These are phyloP conservation scores for Pisolithus albus DNA, from an alignment of 768 basidiomycete genomes.

Conservation along the genomic window DNA sequence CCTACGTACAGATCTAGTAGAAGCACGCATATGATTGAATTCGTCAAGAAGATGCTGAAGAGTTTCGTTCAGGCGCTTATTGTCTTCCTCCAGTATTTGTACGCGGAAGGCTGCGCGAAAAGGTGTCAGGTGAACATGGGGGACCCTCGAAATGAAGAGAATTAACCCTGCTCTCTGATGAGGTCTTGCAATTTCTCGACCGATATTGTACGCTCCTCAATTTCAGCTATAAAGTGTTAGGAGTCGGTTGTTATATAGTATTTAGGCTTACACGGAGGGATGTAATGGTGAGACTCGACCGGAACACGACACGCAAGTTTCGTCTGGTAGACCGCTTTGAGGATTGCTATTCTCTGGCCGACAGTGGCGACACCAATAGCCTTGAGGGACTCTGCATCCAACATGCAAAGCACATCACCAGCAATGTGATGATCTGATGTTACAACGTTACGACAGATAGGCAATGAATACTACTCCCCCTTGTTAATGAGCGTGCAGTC, in stretches of 20 bases:
- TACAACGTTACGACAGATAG: conserved; percentile 2
- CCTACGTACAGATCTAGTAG: conserved; percentile 14
- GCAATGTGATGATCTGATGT: conserved; percentile 80
- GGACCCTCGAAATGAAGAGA: background rate
- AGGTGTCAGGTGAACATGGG: conserved; percentile 1
- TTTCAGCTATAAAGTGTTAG: conserved; percentile 41
- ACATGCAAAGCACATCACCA: conserved; percentile 79
- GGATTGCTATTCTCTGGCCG: conserved; percentile 85
- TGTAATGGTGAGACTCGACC: conserved; percentile 77
- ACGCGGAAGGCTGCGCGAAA: conserved; percentile 56
- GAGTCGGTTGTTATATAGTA: background rate
- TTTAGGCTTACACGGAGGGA: conserved; percentile 72
- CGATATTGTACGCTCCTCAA: conserved; percentile 48
- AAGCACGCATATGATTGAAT: conserved; percentile 39
- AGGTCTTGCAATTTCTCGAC: conserved; percentile 61
- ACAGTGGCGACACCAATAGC: conserved; percentile 84
- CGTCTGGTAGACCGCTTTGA: conserved; percentile 86
- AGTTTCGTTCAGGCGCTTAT: conserved; percentile 56
- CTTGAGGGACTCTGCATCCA: conserved; percentile 81
- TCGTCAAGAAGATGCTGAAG: conserved; percentile 65
- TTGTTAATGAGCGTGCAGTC: conserved; percentile 11
- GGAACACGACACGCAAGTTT: conserved; percentile 81
- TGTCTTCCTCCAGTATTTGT: conserved; percentile 68
- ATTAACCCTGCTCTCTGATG: conserved; percentile 69
- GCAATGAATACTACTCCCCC: background rate